Percentiles rank a stretch among this genome's conserved stretches.
These are phyloP conservation scores for Licmophora abbreviata DNA, from an alignment of 108 stramenopile genomes.

Conservation along the genomic window DNA sequence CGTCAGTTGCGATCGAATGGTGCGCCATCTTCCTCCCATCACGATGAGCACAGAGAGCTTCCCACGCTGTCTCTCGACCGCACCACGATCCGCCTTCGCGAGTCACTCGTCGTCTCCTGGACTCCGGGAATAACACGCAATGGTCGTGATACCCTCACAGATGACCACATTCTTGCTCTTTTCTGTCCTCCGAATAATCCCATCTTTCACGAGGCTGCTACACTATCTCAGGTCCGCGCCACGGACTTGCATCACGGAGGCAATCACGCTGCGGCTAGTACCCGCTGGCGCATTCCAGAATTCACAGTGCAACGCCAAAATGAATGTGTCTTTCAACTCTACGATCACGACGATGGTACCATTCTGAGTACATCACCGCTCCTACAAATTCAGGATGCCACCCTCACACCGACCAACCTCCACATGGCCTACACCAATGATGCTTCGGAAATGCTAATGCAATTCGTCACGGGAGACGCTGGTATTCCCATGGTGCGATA, in stretches of 20 bases:
- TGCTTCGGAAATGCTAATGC: conserved; percentile 30
- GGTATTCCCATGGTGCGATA: conserved; percentile 35
- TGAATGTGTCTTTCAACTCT: conserved; percentile 38
- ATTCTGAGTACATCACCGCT: background rate
- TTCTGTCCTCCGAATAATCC: conserved; percentile 13
- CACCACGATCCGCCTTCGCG: conserved; percentile 5
- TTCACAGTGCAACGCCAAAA: conserved; percentile 38
- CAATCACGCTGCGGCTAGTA: background rate
- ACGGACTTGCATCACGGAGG: conserved; percentile 15
- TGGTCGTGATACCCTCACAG: background rate
- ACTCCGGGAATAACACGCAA: too few species aligned
- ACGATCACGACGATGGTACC: background rate
- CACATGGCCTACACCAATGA: conserved; percentile 37
- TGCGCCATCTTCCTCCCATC: too few species aligned
- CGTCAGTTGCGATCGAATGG: background rate
- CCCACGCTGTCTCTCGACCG: conserved; percentile 4
- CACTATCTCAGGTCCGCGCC: conserved; percentile 34
- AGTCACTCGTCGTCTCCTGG: conserved; percentile 24
- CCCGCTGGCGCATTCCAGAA: conserved; percentile 35
- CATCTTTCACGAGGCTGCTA: conserved; percentile 39
- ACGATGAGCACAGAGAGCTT: too few species aligned
- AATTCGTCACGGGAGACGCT: conserved; percentile 46
- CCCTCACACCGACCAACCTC: conserved; percentile 28
- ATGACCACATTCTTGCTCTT: background rate
- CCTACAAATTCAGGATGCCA: background rate